Conservation (phyloP, 805 yeast genomes). For the Zygosaccharomyces pseudorouxii region DNA sequence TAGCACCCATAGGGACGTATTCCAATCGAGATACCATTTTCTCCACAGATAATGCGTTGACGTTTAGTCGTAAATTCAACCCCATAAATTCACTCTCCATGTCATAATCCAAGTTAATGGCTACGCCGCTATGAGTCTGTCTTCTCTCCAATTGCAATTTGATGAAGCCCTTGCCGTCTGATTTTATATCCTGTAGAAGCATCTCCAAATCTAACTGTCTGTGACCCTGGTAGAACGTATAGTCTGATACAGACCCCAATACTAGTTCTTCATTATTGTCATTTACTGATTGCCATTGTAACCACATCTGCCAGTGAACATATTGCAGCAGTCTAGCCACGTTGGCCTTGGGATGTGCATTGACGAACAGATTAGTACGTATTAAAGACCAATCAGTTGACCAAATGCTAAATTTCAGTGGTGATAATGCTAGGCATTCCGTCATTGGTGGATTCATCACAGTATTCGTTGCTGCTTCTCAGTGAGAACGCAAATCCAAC, state of each 20-base stretch:
- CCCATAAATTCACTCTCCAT: background rate
- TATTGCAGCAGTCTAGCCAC: slow-evolving; percentile 28
- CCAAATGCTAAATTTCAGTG: slow-evolving; percentile 22
- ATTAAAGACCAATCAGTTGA: slow-evolving; percentile 17
- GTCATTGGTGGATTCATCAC: slow-evolving; percentile 2
- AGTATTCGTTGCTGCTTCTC: background rate
- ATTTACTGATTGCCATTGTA: slow-evolving; percentile 6
- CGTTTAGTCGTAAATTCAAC: slow-evolving; percentile 14
- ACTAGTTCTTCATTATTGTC: background rate
- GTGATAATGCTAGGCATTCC: slow-evolving; percentile 16
- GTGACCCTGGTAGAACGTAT: slow-evolving; percentile 8
- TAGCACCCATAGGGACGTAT: slow-evolving; percentile 15
- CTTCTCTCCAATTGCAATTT: slow-evolving; percentile 17
- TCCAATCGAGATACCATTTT: slow-evolving; percentile 13
- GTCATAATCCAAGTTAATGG: slow-evolving; percentile 13
- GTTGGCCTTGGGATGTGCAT: slow-evolving; percentile 25
- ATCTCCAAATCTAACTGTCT: slow-evolving; percentile 11
- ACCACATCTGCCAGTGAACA: slow-evolving; percentile 18
- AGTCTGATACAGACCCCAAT: slow-evolving; percentile 11
- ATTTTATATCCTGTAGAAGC: slow-evolving; percentile 16
- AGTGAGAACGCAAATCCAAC: background rate
- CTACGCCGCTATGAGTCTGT: background rate
- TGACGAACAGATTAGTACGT: slow-evolving; percentile 17
- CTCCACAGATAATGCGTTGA: slow-evolving; percentile 25
- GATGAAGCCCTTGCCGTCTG: slow-evolving; percentile 14